Percentiles rank a stretch among this genome's conserved stretches.
Evolutionary conservation across 2,329 filamentous ascomycete species (phyloP).

Genomic region (Fusarium hainanense): DNA sequence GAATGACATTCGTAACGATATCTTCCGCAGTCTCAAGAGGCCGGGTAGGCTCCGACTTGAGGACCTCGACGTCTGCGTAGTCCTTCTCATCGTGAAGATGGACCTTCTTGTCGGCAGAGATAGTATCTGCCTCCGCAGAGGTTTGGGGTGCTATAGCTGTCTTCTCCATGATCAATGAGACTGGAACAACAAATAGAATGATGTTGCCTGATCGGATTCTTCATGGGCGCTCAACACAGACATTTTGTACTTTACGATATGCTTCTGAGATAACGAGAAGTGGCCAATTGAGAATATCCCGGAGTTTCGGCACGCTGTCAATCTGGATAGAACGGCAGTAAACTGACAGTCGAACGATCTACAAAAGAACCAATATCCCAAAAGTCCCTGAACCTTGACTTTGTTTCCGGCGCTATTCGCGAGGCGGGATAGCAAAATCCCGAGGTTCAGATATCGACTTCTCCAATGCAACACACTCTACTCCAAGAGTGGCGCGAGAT

Average conservation of each 20-base stretch:
- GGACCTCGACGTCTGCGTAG: constrained; percentile 6
- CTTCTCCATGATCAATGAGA: constrained; percentile 4
- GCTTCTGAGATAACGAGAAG: not conserved
- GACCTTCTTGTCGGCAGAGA: constrained; percentile 16
- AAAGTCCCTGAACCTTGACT: constrained; percentile 1
- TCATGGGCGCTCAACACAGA: not conserved
- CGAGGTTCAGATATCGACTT: not conserved
- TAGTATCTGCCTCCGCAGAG: not conserved
- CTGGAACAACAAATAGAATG: not conserved
- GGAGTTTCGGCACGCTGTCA: constrained; percentile 25
- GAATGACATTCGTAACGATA: constrained; percentile 42
- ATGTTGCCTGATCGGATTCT: not conserved
- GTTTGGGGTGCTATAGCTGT: not conserved
- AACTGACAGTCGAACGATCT: not conserved
- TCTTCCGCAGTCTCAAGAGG: constrained; percentile 33
- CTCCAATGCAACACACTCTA: not conserved
- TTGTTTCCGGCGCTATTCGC: constrained; percentile 12
- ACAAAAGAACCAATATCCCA: constrained; percentile 14
- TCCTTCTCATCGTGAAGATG: constrained; percentile 3
- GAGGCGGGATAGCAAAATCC: not conserved
- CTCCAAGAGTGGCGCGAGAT: not conserved
- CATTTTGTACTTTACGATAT: not conserved
- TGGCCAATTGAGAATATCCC: not conserved
- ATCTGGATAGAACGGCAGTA: constrained; percentile 11
- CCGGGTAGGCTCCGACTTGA: constrained; percentile 4